Evolutionary conservation across 2,329 filamentous ascomycete genomes (phyloP).

Genomic region (Diplodia mutila): DNA sequence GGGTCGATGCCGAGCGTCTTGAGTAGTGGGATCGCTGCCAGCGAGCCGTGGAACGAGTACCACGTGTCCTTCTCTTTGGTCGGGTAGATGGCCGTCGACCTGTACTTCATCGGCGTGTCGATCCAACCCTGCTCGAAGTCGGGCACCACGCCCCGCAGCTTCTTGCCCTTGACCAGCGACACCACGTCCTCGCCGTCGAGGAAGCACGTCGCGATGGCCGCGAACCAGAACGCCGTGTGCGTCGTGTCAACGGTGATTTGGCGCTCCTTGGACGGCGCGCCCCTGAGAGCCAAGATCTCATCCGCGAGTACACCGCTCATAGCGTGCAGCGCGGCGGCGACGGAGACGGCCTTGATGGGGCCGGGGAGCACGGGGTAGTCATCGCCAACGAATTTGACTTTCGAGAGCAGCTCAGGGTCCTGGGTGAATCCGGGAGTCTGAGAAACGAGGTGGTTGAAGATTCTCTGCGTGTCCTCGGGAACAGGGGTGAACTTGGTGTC

Average conservation of each 20-base stretch:
- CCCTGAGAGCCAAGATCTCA: constrained; percentile 42
- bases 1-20: constrained; percentile 52
- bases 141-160: constrained; percentile 37
- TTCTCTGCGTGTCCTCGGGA: constrained; percentile 42
- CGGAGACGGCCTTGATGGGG: constrained; percentile 49
- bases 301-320: constrained; percentile 50
- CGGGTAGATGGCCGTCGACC: constrained; percentile 44
- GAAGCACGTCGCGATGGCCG: constrained; percentile 44
- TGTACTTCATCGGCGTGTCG: constrained; percentile 43
- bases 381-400: constrained; percentile 47
- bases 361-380: constrained; percentile 48
- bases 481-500: constrained; percentile 45
- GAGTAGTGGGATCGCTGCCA: constrained; percentile 50
- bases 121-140: constrained; percentile 48
- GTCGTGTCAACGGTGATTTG: constrained; percentile 52
- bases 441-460: constrained; percentile 45
- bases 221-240: constrained; percentile 52
- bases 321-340: constrained; percentile 49
- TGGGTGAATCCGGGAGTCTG: constrained; percentile 48
- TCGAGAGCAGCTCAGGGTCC: constrained; percentile 37
- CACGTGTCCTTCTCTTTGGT: constrained; percentile 52
- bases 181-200: constrained; percentile 45
- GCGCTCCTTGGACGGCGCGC: constrained; percentile 29
- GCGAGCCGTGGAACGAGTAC: constrained; percentile 58
- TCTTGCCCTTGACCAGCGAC: constrained; percentile 35